These are phyloP conservation scores for Penicillium sp. DNA, from an alignment of 2,329 filamentous ascomycete species.

Conservation along the genomic window DNA sequence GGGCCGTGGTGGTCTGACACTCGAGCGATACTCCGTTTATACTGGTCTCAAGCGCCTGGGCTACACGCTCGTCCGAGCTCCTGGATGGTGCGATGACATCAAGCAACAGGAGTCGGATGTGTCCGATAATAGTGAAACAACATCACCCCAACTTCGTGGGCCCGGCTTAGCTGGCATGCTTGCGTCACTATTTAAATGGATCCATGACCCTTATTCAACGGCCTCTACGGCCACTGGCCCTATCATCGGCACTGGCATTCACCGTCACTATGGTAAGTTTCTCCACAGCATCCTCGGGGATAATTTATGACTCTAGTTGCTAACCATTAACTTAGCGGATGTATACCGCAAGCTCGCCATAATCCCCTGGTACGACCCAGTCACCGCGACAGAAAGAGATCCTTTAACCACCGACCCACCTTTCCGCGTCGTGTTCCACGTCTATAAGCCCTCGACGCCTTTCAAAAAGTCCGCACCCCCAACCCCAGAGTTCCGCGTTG, in stretches of 20 bases:
- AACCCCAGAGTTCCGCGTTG: conserved; percentile 78
- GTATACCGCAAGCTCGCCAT: conserved; percentile 76
- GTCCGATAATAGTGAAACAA: neutral
- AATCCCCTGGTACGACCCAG: conserved; percentile 68
- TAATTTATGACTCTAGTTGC: neutral
- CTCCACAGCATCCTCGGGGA: neutral
- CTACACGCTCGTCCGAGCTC: conserved; percentile 75
- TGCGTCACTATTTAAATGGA: conserved; percentile 35
- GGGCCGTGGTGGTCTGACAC: conserved; percentile 61
- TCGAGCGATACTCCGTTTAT: conserved; percentile 88
- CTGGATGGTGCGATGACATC: conserved; percentile 48
- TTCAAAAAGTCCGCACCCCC: conserved; percentile 81
- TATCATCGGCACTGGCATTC: conserved; percentile 53
- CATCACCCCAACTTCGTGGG: conserved; percentile 8
- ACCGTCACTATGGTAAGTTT: conserved; percentile 52
- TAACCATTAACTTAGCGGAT: conserved; percentile 47
- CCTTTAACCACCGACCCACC: conserved; percentile 44
- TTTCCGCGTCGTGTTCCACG: conserved; percentile 73
- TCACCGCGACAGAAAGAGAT: conserved; percentile 25
- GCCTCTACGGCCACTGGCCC: conserved; percentile 45
- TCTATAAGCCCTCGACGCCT: conserved; percentile 71
- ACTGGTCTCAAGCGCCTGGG: conserved; percentile 78
- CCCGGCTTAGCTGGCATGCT: conserved; percentile 33
- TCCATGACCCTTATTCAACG: conserved; percentile 29
- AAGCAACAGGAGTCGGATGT: conserved; percentile 23